A percentile compares a stretch with the other conserved stretches of the same genome.
These are phyloP conservation scores for Pelargonium australe DNA, from an alignment of 441 rosid species.

Conservation along the genomic window DNA sequence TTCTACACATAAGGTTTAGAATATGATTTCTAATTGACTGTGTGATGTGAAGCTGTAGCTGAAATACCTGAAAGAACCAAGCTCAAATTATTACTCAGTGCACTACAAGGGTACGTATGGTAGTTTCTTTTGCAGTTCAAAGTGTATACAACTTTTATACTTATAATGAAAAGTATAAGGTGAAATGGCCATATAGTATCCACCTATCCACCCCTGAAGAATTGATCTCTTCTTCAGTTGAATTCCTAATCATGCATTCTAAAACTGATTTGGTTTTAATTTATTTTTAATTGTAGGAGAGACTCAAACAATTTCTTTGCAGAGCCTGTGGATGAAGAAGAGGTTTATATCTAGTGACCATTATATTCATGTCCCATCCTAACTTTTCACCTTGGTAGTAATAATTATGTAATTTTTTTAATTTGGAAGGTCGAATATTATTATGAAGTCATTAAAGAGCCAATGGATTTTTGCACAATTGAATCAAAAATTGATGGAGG, in stretches of 20 bases:
- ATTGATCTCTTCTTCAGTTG: background rate
- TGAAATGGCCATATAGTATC: background rate
- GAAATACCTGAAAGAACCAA: slow-evolving; percentile 20
- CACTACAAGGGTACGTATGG: slow-evolving; percentile 26
- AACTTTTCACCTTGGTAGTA: background rate
- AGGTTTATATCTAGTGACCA: slow-evolving; percentile 30
- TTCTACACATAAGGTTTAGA: no score
- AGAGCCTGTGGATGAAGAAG: slow-evolving; percentile 36
- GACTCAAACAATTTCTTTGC: slow-evolving; percentile 40
- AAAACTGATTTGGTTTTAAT: background rate
- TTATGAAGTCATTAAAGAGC: slow-evolving; percentile 36
- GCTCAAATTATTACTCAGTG: slow-evolving; percentile 24
- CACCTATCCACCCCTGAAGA: background rate
- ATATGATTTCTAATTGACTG: no score
- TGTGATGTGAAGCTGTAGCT: background rate
- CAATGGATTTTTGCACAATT: slow-evolving; percentile 53
- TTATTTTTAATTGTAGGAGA: slow-evolving; percentile 29
- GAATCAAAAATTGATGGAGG: slow-evolving; percentile 40
- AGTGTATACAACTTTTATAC: background rate
- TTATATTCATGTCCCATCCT: background rate
- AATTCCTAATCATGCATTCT: background rate
- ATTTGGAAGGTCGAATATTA: slow-evolving; percentile 37
- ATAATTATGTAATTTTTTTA: slow-evolving; percentile 13
- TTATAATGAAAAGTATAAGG: background rate
- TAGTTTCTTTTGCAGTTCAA: background rate